phyloP scores from a whole-genome alignment of 2,329 filamentous ascomycete species.

The Cercospora berteroae region DNA sequence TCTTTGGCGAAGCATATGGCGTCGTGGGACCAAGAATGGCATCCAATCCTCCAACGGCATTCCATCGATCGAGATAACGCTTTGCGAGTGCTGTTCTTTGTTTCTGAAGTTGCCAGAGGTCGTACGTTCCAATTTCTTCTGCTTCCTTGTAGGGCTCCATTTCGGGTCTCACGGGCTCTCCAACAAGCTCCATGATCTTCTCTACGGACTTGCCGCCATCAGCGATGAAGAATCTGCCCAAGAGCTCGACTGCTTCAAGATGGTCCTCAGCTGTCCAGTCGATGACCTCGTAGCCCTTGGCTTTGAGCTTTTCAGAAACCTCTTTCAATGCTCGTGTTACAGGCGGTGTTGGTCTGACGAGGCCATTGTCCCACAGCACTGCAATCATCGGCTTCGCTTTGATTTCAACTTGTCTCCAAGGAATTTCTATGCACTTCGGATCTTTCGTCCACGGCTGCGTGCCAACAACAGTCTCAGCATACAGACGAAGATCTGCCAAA shows the following conservation, averaged over 20 bases:
- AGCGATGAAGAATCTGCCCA: slow-evolving; percentile 49
- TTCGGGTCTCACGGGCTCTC: slow-evolving; percentile 51
- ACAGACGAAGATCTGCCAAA: slow-evolving; percentile 52
- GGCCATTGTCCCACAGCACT: slow-evolving; percentile 58
- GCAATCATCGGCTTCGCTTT: slow-evolving; percentile 58
- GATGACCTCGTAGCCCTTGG: slow-evolving; percentile 55
- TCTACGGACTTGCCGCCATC: slow-evolving; percentile 52
- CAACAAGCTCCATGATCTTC: slow-evolving; percentile 42
- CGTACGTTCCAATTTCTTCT: slow-evolving; percentile 43
- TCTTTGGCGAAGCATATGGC: slow-evolving; percentile 44
- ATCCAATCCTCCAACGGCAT: slow-evolving; percentile 42
- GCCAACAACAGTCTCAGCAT: slow-evolving; percentile 43
- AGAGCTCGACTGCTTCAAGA: slow-evolving; percentile 50
- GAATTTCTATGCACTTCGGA: slow-evolving; percentile 53
- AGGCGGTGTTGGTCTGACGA: slow-evolving; percentile 61
- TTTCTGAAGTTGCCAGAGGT: slow-evolving; percentile 52
- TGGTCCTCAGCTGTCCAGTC: slow-evolving; percentile 58
- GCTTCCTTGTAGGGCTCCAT: slow-evolving; percentile 48
- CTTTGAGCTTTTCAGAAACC: slow-evolving; percentile 53
- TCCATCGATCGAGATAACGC: slow-evolving; percentile 48
- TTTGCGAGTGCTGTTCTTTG: slow-evolving; percentile 45
- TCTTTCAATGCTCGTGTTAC: slow-evolving; percentile 57
- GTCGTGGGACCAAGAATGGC: slow-evolving; percentile 49
- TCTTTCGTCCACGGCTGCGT: slow-evolving; percentile 54
- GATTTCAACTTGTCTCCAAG: slow-evolving; percentile 50